Conservation (phyloP, 2,329 filamentous ascomycete species). For the Bipolaris victoriae region DNA sequence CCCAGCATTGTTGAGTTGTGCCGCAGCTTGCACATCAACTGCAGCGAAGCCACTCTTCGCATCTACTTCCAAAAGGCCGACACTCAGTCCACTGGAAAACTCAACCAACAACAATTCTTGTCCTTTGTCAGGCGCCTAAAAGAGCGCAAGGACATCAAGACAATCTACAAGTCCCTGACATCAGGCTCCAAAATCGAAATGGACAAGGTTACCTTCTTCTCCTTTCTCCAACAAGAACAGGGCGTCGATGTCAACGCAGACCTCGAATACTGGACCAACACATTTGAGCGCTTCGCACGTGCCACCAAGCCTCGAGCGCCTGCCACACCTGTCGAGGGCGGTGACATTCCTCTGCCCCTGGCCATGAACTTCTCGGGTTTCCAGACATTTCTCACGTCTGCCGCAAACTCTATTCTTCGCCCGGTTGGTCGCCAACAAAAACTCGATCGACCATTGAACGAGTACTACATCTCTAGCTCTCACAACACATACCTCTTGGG, state of each 20-base stretch:
- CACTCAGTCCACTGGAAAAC: constrained; percentile 64
- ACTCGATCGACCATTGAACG: constrained; percentile 85
- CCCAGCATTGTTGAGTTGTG: constrained; percentile 82
- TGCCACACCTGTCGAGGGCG: constrained; percentile 47
- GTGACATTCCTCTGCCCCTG: constrained; percentile 52
- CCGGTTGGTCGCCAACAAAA: constrained; percentile 65
- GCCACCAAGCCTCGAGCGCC: constrained; percentile 44
- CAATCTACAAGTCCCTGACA: constrained; percentile 69
- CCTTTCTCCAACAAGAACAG: constrained; percentile 76
- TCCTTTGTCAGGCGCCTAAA: constrained; percentile 84
- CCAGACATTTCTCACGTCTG: constrained; percentile 58
- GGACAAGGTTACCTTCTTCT: constrained; percentile 73
- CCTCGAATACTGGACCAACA: constrained; percentile 68
- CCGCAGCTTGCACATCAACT: constrained; percentile 89
- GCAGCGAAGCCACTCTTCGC: constrained; percentile 74
- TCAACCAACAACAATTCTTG: constrained; percentile 83
- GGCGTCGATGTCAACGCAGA: constrained; percentile 75
- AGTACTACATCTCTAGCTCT: constrained; percentile 98
- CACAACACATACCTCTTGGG: constrained; percentile 98
- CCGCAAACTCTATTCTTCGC: constrained; percentile 69
- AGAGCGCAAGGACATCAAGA: constrained; percentile 78
- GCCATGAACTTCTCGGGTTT: constrained; percentile 81
- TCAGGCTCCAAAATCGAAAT: constrained; percentile 66
- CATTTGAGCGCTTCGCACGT: constrained; percentile 71
- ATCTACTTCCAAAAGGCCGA: constrained; percentile 78